These are phyloP conservation scores for Coemansia sp. DNA, from an alignment of 192 early-diverging fungal species.

Conservation along the genomic window DNA sequence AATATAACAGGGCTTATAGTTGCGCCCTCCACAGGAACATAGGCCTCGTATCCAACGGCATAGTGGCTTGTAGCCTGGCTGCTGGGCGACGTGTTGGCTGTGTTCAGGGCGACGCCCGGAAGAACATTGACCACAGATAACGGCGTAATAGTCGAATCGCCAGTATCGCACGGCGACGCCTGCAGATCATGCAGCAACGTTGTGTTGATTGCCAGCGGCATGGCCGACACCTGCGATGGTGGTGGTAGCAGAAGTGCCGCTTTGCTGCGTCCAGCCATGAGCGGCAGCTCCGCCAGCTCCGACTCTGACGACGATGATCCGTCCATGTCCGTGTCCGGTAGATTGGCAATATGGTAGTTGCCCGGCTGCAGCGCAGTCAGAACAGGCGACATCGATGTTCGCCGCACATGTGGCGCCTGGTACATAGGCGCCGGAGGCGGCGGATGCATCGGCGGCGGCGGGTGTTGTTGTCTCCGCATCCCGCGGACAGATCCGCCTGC, in stretches of 20 bases:
- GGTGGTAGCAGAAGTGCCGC: neutral
- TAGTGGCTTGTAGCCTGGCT: conserved; percentile 5
- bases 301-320: conserved; percentile 41
- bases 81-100: conserved; percentile 26
- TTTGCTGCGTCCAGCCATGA: neutral
- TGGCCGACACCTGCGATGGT: neutral
- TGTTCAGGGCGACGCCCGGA: conserved; percentile 18
- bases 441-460: neutral
- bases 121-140: conserved; percentile 49
- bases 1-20: conserved; percentile 4
- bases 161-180: conserved; percentile 34
- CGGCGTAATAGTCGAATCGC: conserved; percentile 41
- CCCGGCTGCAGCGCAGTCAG: conserved; percentile 45
- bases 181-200: conserved; percentile 18
- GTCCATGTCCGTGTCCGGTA: conserved; percentile 37
- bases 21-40: neutral
- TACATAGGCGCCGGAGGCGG: neutral
- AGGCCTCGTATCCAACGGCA: neutral
- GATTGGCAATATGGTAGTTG: conserved; percentile 53
- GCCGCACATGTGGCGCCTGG: conserved; percentile 2
- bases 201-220: conserved; percentile 34
- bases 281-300: neutral
- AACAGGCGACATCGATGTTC: conserved; percentile 45
- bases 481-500: neutral
- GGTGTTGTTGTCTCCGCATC: neutral